Percentiles rank a stretch among this genome's conserved stretches.
Conservation (phyloP, 2,329 filamentous ascomycete species). For the Phialophora chinensis region DNA sequence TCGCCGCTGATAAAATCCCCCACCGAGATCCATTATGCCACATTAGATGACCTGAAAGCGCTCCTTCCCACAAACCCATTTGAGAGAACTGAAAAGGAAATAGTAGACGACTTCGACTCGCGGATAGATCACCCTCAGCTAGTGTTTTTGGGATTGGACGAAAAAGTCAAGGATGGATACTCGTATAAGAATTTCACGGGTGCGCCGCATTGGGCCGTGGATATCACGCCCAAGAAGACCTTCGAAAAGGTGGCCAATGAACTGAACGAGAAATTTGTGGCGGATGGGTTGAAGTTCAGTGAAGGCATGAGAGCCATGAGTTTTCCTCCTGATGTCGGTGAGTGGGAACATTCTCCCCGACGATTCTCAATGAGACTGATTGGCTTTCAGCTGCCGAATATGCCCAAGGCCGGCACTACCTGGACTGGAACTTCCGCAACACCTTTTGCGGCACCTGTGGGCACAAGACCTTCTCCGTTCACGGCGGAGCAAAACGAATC, state of each 20-base stretch:
- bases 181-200: constrained; percentile 70
- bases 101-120: constrained; percentile 77
- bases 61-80: constrained; percentile 77
- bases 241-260: constrained; percentile 67
- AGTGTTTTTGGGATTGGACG: constrained; percentile 84
- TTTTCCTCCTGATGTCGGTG: constrained; percentile 67
- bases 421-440: constrained; percentile 95
- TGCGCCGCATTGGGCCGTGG: constrained; percentile 84
- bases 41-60: constrained; percentile 70
- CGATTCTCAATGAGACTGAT: background rate
- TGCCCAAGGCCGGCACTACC: constrained; percentile 82
- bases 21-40: constrained; percentile 70
- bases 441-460: constrained; percentile 92
- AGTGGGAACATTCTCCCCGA: constrained; percentile 29
- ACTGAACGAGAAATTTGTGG: constrained; percentile 65
- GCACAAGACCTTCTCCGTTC: constrained; percentile 68
- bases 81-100: constrained; percentile 71
- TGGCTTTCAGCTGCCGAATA: constrained; percentile 77
- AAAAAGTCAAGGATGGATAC: constrained; percentile 57
- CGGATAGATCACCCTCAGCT: constrained; percentile 69
- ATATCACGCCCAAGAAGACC: constrained; percentile 75
- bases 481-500: constrained; percentile 53
- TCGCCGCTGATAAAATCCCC: constrained; percentile 71
- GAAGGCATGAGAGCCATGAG: constrained; percentile 68
- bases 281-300: constrained; percentile 68